phyloP scores from a whole-genome alignment of 2,329 filamentous ascomycete genomes.

The Diaporthe sp. region DNA sequence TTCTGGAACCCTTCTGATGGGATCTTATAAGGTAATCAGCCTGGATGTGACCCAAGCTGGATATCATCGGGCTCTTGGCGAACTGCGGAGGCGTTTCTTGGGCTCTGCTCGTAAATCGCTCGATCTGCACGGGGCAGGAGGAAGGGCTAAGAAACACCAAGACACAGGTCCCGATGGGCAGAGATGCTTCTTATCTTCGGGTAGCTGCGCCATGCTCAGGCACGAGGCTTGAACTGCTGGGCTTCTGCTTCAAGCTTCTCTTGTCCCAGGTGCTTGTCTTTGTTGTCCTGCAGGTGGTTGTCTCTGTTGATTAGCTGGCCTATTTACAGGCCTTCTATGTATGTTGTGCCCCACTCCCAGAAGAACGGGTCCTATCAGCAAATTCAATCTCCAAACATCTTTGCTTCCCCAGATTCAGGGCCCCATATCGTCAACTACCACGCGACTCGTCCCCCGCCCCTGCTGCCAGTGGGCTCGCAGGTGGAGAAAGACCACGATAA shows the following conservation, averaged over 20 bases:
- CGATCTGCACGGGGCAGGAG: neutral
- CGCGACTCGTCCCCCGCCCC: constrained; percentile 17
- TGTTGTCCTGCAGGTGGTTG: neutral
- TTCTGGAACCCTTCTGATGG: constrained; percentile 27
- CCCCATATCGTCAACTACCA: constrained; percentile 15
- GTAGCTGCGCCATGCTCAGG: constrained; percentile 21
- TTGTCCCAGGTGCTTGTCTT: constrained; percentile 9
- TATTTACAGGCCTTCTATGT: neutral
- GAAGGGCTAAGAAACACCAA: constrained; percentile 21
- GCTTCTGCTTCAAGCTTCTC: constrained; percentile 23
- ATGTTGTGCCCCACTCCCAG: neutral
- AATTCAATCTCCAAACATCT: constrained; percentile 13
- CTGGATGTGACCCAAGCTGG: constrained; percentile 12
- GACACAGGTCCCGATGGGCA: neutral
- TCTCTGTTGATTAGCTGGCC: neutral
- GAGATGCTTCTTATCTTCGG: constrained; percentile 11
- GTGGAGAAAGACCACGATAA: constrained; percentile 31
- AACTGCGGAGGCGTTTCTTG: constrained; percentile 15
- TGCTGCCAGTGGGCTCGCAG: constrained; percentile 7
- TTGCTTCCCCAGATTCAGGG: neutral
- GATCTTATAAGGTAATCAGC: constrained; percentile 20
- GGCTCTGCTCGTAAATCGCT: neutral
- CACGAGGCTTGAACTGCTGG: constrained; percentile 17
- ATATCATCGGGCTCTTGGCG: constrained; percentile 21
- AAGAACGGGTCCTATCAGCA: constrained; percentile 12